Conservation (phyloP, 1,139 yeast species). For the Kurtzmaniella quercitrusa region DNA sequence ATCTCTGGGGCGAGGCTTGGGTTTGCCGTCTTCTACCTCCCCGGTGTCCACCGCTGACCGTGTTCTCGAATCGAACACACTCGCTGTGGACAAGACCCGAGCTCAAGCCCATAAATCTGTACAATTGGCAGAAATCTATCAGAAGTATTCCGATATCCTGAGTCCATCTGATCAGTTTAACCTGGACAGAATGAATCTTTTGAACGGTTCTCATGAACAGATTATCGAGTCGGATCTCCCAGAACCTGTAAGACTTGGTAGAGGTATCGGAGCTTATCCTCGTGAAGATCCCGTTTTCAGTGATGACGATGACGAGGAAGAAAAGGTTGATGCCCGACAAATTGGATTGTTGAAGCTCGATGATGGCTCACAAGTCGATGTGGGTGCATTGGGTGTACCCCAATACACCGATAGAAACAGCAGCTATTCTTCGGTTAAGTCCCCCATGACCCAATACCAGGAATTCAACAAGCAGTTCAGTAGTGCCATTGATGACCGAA, state of each 20-base stretch:
- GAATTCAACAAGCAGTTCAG: slow-evolving; percentile 49
- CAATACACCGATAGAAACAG: slow-evolving; percentile 25
- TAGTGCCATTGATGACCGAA: slow-evolving; percentile 15
- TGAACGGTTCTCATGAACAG: slow-evolving; percentile 35
- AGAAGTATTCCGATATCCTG: slow-evolving; percentile 38
- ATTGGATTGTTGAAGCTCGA: slow-evolving; percentile 15
- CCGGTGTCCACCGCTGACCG: neutral
- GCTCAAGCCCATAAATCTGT: slow-evolving; percentile 27
- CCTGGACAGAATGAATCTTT: slow-evolving; percentile 23
- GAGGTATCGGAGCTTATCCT: slow-evolving; percentile 27
- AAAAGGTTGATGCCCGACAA: slow-evolving; percentile 23
- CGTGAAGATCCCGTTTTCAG: slow-evolving; percentile 36
- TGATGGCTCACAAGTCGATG: slow-evolving; percentile 7
- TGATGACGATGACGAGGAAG: slow-evolving; percentile 25
- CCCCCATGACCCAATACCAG: slow-evolving; percentile 51
- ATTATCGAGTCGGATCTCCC: slow-evolving; percentile 35
- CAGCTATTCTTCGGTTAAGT: slow-evolving; percentile 39
- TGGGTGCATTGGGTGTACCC: slow-evolving; percentile 21
- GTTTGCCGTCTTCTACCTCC: slow-evolving; percentile 3
- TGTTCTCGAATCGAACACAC: neutral
- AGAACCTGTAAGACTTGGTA: slow-evolving; percentile 22
- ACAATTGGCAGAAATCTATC: slow-evolving; percentile 43
- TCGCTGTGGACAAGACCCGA: neutral
- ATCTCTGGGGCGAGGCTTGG: neutral
- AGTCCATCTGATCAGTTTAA: slow-evolving; percentile 42